Evolutionary conservation across 805 yeast species (phyloP).

Genomic region (Zygoascus ofunaensis): DNA sequence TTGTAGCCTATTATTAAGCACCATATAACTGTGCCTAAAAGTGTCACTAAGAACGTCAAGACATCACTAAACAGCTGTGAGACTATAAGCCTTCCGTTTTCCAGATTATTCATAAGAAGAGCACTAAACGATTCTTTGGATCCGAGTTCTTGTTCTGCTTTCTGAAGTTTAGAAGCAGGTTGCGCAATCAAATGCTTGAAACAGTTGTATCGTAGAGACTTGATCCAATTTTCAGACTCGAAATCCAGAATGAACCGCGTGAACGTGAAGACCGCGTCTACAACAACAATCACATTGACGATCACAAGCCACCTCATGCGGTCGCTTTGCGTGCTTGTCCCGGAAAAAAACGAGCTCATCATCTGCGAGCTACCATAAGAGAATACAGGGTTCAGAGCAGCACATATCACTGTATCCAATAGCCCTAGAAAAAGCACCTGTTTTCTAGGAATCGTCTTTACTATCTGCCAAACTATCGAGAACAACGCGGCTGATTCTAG

Average conservation of each 20-base stretch:
- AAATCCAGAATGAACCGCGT: constrained; percentile 40
- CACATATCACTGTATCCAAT: constrained; percentile 43
- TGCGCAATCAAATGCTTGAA: constrained; percentile 40
- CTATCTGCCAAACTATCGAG: background rate
- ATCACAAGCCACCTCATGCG: constrained; percentile 55
- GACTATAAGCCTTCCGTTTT: constrained; percentile 62
- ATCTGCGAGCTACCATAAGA: constrained; percentile 69
- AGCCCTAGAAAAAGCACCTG: constrained; percentile 41
- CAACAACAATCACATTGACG: constrained; percentile 51
- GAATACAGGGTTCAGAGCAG: constrained; percentile 64
- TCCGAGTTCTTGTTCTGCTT: constrained; percentile 33
- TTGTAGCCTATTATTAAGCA: constrained; percentile 77
- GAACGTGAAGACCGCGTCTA: constrained; percentile 53
- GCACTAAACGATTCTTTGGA: constrained; percentile 41
- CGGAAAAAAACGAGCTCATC: constrained; percentile 52
- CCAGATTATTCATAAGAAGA: constrained; percentile 67
- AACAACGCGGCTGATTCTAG: background rate
- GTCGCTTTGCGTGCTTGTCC: constrained; percentile 16
- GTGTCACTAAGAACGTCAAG: constrained; percentile 41
- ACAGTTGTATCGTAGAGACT: constrained; percentile 39
- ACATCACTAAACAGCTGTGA: constrained; percentile 49
- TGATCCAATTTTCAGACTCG: constrained; percentile 63
- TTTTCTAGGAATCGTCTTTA: constrained; percentile 15
- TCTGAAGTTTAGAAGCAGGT: background rate
- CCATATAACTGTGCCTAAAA: constrained; percentile 65